Percentiles rank a stretch among this genome's conserved stretches.
These are phyloP conservation scores for Striga hermonthica DNA, from an alignment of 305 asterid species.

Conservation along the genomic window DNA sequence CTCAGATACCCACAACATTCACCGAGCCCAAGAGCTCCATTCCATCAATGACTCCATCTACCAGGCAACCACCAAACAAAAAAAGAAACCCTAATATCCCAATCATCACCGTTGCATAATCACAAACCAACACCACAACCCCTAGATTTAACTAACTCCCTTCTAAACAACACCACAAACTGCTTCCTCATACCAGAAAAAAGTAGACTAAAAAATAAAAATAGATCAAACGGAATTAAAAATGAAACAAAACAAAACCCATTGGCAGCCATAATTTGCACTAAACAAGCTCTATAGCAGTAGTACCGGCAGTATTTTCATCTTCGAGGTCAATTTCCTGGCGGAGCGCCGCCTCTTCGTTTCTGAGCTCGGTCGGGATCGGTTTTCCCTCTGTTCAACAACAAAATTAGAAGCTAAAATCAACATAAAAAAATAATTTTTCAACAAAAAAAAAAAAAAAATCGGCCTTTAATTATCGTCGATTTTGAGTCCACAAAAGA, in stretches of 20 bases:
- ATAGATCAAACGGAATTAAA: neutral
- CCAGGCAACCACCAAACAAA: neutral
- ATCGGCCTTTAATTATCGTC: too few species aligned
- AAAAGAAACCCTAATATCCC: neutral
- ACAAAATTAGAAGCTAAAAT: neutral
- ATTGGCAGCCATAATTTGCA: too few species aligned
- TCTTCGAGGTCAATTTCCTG: slow-evolving; percentile 78
- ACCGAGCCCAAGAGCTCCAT: too few species aligned
- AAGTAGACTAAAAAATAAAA: too few species aligned
- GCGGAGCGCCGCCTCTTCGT: slow-evolving; percentile 89
- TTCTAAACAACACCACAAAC: too few species aligned
- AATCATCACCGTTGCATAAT: neutral
- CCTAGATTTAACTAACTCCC: too few species aligned
- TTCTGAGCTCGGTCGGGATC: slow-evolving; percentile 92
- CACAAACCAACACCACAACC: neutral
- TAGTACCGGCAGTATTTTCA: slow-evolving; percentile 36
- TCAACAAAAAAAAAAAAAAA: too few species aligned
- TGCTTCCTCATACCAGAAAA: too few species aligned
- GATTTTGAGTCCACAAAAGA: too few species aligned
- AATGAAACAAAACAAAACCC: too few species aligned
- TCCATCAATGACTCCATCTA: neutral
- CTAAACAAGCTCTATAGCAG: too few species aligned
- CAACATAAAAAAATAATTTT: neutral
- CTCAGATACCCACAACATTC: neutral
- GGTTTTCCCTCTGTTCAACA: slow-evolving; percentile 78